Conservation (phyloP, 768 basidiomycete species). For the Suillus decipiens region DNA sequence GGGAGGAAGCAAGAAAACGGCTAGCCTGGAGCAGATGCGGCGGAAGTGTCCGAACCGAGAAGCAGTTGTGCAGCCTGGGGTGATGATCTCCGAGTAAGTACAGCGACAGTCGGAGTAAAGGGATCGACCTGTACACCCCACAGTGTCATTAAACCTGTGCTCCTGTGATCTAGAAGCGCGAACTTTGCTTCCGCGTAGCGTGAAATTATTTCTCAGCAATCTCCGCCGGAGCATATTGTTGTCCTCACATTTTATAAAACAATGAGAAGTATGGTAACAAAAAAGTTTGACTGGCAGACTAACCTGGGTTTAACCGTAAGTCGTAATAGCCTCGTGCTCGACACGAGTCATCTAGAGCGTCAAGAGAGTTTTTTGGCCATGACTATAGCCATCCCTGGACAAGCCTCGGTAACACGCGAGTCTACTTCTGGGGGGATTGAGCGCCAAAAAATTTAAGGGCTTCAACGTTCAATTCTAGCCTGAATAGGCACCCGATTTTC, state of each 20-base stretch:
- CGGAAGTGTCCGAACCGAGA: conserved; percentile 29
- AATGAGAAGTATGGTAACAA: conserved; percentile 5
- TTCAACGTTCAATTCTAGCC: conserved; percentile 36
- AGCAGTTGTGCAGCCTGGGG: not conserved
- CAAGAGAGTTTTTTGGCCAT: conserved; percentile 18
- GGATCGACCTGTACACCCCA: conserved; percentile 7
- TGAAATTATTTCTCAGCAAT: conserved; percentile 27
- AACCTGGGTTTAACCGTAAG: conserved; percentile 8
- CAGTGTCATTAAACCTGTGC: not conserved
- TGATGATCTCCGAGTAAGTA: conserved; percentile 1
- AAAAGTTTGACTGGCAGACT: not conserved
- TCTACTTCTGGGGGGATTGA: conserved; percentile 28
- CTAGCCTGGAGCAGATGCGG: conserved; percentile 1
- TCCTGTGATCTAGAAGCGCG: conserved; percentile 4
- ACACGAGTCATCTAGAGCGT: conserved; percentile 7
- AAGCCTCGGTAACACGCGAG: conserved; percentile 27
- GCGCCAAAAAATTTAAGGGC: conserved; percentile 26
- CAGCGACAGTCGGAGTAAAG: conserved; percentile 9
- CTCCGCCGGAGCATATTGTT: conserved; percentile 24
- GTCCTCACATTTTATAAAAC: not conserved
- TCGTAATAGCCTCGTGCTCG: conserved; percentile 4
- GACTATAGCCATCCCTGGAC: conserved; percentile 34
- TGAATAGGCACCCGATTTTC: conserved; percentile 46
- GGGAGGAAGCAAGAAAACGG: conserved; percentile 9
- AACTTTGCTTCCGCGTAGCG: conserved; percentile 9